Evolutionary conservation across 495 filamentous ascomycete species (phyloP), one percentile per base, ranked within the genome.

Genomic region (Penicillium silybi): DNA sequence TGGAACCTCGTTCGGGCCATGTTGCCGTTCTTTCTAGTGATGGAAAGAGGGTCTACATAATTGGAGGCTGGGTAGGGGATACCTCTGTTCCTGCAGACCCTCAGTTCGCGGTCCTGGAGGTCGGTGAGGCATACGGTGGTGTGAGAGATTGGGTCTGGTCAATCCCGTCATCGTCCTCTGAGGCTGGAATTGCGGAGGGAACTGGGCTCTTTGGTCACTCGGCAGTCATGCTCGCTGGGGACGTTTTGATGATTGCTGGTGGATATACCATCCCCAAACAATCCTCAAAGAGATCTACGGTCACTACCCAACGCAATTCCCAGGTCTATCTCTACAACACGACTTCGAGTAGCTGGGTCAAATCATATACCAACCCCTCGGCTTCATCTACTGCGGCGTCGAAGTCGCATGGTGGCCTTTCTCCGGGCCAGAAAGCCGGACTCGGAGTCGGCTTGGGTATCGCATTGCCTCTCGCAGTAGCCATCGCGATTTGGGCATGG

Each of bases 31-130:
- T 95, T 6, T 88, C 83, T 3, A 75, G 82, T 35, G 90, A 96
- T 66, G 90, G 91, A 2, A 81, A 67, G 26, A 81, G 77, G 43
- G 69, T 96, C 10, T 72, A 95, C 41, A 72, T 97, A 4, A 80
- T 89, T 58, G 92, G 92, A 13, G 92, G 92, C 8, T 97, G 92
- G 92, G 88, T 95, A 11, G 92, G 92, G 13, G 84, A 95, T 68
- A 73, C 82, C 0, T 78, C 68, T 17, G 82, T 83, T 26, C 78
- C 90, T 15, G 92, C 92, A 2, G 69, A 81, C 29, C 92, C 92
- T 13, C 90, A 92, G 60, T 72, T 97, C 11, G 88, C 82, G 1
- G 70, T 96, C 17, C 69, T 96, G 16, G 72, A 87, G 27, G 66
- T 96, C 20, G 86, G 87, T 8, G 76, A 79, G 23, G 84, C 81